Conservation (phyloP, 2,329 filamentous ascomycete species). For the Pseudohalonectria lignicola region DNA sequence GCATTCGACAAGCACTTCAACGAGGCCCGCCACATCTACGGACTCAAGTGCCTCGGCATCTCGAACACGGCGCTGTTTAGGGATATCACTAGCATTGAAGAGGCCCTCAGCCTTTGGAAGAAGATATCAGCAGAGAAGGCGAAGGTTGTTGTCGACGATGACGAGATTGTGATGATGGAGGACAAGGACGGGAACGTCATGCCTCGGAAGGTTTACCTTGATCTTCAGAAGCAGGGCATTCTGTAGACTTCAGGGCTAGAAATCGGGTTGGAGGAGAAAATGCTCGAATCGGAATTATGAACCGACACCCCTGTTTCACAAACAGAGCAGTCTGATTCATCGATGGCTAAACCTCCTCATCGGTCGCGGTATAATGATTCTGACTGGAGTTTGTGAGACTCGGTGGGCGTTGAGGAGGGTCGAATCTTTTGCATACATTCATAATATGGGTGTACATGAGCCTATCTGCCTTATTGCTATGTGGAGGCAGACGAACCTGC, state of each 20-base stretch:
- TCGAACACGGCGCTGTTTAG: constrained; percentile 84
- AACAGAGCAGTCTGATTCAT: no score
- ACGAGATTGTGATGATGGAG: constrained; percentile 95
- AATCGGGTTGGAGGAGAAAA: neutral
- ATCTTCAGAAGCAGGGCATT: constrained; percentile 85
- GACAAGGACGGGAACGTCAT: constrained; percentile 96
- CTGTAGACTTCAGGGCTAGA: no score
- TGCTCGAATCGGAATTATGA: no score
- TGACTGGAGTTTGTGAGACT: no score
- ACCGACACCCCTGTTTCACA: no score
- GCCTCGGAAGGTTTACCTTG: constrained; percentile 96
- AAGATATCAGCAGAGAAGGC: constrained; percentile 84
- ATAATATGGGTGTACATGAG: no score
- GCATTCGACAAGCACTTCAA: constrained; percentile 99
- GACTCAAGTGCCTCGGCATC: constrained; percentile 86
- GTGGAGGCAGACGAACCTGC: no score
- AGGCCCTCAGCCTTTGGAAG: constrained; percentile 81
- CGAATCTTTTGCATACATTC: no score
- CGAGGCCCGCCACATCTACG: constrained; percentile 85
- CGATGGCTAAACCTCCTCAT: no score
- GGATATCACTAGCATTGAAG: constrained; percentile 86
- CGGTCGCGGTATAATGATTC: no score
- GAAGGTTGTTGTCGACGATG: constrained; percentile 62
- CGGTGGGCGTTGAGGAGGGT: no score
- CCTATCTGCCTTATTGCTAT: no score